phyloP scores from a whole-genome alignment of 768 basidiomycete genomes.

The Russula dissimulans region DNA sequence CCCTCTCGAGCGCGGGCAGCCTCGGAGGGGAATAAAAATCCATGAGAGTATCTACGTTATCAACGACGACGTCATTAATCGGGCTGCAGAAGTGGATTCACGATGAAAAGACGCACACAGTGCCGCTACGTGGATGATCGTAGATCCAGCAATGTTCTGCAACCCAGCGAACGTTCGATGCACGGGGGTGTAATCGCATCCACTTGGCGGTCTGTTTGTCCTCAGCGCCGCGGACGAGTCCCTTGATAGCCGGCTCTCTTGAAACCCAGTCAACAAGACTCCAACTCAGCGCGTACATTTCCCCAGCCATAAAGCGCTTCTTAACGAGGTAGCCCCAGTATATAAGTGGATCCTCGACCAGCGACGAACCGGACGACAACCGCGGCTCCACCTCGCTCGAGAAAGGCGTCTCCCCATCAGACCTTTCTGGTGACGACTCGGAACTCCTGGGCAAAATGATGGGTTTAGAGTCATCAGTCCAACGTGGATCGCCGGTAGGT shows the following conservation, averaged over 20 bases:
- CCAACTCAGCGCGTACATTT: slow-evolving; percentile 85
- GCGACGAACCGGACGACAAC: slow-evolving; percentile 10
- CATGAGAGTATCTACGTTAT: slow-evolving; percentile 74
- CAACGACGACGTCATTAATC: not conserved
- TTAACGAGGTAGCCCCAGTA: slow-evolving; percentile 91
- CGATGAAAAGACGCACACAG: slow-evolving; percentile 53
- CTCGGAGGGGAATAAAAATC: slow-evolving; percentile 90
- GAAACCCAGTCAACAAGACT: slow-evolving; percentile 82
- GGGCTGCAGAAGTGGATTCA: not conserved
- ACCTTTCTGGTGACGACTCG: not conserved
- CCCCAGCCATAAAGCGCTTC: slow-evolving; percentile 91
- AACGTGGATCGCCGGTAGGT: not conserved
- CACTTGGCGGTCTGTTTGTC: slow-evolving; percentile 91
- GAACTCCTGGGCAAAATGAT: not conserved
- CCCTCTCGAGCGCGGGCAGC: slow-evolving; percentile 55
- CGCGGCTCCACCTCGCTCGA: not conserved
- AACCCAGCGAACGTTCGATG: slow-evolving; percentile 74
- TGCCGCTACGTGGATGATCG: slow-evolving; percentile 90
- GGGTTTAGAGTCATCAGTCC: not conserved
- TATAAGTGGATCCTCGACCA: slow-evolving; percentile 53
- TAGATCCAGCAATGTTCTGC: slow-evolving; percentile 97
- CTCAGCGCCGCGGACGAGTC: slow-evolving; percentile 70
- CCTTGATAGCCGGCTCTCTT: slow-evolving; percentile 59
- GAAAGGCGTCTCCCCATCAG: not conserved
- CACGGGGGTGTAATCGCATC: slow-evolving; percentile 80